Evolutionary conservation across 805 yeast genomes (phyloP).

Genomic region (Aciculoconidium aculeatum): DNA sequence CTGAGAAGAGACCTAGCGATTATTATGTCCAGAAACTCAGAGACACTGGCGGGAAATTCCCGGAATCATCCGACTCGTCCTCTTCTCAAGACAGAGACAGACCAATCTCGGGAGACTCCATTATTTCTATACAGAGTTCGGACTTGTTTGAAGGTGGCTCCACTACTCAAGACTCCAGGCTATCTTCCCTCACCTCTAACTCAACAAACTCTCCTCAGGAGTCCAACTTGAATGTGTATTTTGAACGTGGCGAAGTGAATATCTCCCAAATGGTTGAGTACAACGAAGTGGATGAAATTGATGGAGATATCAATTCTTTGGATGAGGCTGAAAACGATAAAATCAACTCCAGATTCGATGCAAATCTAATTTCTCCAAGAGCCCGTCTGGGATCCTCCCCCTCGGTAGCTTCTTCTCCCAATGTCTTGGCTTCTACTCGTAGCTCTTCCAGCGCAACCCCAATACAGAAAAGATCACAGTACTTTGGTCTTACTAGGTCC

Average conservation of each 20-base stretch:
- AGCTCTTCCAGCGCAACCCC: constrained; percentile 2
- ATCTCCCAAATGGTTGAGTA: no score
- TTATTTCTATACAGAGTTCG: constrained; percentile 24
- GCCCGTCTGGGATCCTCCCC: constrained; percentile 2
- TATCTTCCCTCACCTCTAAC: constrained; percentile 23
- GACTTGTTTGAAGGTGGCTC: constrained; percentile 25
- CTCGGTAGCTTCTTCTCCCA: neutral
- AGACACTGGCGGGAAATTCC: no score
- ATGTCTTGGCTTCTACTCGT: constrained; percentile 2
- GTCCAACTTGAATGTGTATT: no score
- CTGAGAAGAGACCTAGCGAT: constrained; percentile 35
- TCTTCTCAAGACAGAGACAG: constrained; percentile 7
- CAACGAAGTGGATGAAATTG: no score
- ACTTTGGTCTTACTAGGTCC: constrained; percentile 21
- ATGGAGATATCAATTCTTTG: constrained; percentile 16
- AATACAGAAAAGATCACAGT: constrained; percentile 4
- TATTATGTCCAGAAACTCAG: constrained; percentile 30
- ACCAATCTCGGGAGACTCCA: constrained; percentile 30
- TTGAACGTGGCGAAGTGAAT: no score
- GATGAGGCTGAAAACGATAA: constrained; percentile 6
- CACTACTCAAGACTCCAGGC: constrained; percentile 19
- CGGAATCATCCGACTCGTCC: constrained; percentile 1
- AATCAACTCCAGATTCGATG: constrained; percentile 3
- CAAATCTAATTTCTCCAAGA: constrained; percentile 1
- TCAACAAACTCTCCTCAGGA: constrained; percentile 17